Base-by-base conservation (phyloP, 805 yeast species). In the Ogataea thermomethanolica region DNA sequence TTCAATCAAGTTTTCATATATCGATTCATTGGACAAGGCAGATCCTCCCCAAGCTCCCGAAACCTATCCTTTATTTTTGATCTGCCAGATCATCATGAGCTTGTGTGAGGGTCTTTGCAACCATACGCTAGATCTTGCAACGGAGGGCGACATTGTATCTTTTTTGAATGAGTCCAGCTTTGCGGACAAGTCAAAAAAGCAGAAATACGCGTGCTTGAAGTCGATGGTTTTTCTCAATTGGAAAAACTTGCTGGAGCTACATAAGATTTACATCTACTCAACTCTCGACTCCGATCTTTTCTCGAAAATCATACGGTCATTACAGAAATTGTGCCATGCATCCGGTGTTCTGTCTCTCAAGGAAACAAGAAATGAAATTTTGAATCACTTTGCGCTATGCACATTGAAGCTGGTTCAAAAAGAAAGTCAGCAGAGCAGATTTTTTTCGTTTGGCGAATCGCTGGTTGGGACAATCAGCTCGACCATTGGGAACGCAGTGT, bases 281-380 rank as follows among this genome's bases (percentile, higher is more conserved):
- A 68, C 84, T 5, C 61, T 86, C 54, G 95, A 88, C 51, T 69
- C 73, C 39, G 91, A 84, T 12, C 55, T 79, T 14, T 90, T 85
- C 58, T 84, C 84, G 41, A 62, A 68, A 8, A 54, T 82, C 3
- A 77, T 89, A 2, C 67, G 95, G 28, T 74, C 95, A 0, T 69
- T 86, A 7, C 97, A 91, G 58, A 81, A 82, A 47, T 69, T 86
- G 35, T 78, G 95, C 6, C 96, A 88, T 56, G 78, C 90, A 0
- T 74, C 90, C 0, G 97, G 97, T 0, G 64, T 87, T 11, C 60
- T 89, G n/a, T 80, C 78, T 0, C 56, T 84, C 9, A 54, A 59
- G 1, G 66, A 65, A 0, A 67, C 81, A 15, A 66, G 95, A 35
- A 84, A 87, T 52, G 74, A 76, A 8, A 73, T 76, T 22, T 48